A percentile compares a stretch with the other conserved stretches of the same genome.
Evolutionary conservation across 805 yeast genomes (phyloP).

Genomic region (Alloascoidea africana): DNA sequence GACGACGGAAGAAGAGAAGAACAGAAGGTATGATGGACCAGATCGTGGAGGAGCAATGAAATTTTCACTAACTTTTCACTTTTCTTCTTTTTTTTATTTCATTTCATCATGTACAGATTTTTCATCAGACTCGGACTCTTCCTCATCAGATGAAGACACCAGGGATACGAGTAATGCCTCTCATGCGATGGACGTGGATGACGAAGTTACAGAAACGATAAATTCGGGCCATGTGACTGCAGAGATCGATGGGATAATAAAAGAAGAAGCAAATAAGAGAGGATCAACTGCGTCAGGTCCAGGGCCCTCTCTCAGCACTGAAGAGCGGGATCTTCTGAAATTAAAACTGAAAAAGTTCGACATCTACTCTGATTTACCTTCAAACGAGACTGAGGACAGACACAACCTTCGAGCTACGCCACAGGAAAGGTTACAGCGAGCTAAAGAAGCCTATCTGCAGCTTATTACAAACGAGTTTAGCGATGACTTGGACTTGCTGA

Average conservation of each 20-base stretch:
- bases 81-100: background rate
- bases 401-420: too few relatives aligned
- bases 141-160: slow-evolving; percentile 2
- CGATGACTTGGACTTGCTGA: slow-evolving; percentile 14
- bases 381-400: too few relatives aligned
- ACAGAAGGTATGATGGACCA: slow-evolving; percentile 4
- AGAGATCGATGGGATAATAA: background rate
- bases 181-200: background rate
- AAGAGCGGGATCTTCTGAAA: background rate
- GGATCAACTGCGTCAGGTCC: background rate
- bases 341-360: background rate
- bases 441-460: slow-evolving; percentile 21
- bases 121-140: slow-evolving; percentile 3
- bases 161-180: background rate
- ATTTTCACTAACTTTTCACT: background rate
- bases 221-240: background rate
- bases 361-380: background rate
- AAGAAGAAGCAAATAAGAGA: background rate
- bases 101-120: slow-evolving; percentile 2
- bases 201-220: background rate
- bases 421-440: background rate
- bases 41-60: background rate
- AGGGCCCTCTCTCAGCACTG: background rate
- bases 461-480: slow-evolving; percentile 23
- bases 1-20: slow-evolving; percentile 5